Percentiles rank a stretch among this genome's conserved stretches.
phyloP scores from a whole-genome alignment of 495 filamentous ascomycete genomes.

The Hypoxylon trugodes region DNA sequence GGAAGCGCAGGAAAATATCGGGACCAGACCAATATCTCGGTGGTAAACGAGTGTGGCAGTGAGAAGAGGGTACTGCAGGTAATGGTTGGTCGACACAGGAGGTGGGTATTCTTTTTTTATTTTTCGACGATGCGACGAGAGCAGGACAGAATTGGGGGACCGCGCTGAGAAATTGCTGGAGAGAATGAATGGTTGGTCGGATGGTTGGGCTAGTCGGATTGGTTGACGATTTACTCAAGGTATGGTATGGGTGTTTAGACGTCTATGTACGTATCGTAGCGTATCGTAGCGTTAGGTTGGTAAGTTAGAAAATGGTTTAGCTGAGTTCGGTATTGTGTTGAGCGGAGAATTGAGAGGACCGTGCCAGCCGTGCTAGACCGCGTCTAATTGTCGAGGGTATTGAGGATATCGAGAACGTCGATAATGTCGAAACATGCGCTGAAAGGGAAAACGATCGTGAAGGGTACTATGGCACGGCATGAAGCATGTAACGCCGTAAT shows the following conservation, averaged over 20 bases:
- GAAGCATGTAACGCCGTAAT: slow-evolving; percentile 39
- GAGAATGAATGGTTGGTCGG: neutral
- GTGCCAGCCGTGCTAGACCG: slow-evolving; percentile 7
- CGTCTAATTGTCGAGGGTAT: slow-evolving; percentile 29
- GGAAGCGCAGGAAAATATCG: slow-evolving; percentile 26
- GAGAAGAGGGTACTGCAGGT: slow-evolving; percentile 20
- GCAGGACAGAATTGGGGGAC: slow-evolving; percentile 28
- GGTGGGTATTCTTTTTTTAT: slow-evolving; percentile 35
- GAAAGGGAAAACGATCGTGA: slow-evolving; percentile 31
- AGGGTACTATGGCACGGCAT: slow-evolving; percentile 37
- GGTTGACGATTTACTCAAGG: slow-evolving; percentile 18
- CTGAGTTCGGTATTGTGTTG: no score
- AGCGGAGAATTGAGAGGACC: no score
- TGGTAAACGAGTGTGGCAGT: slow-evolving; percentile 39
- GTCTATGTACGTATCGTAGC: neutral
- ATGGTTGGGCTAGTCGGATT: slow-evolving; percentile 16
- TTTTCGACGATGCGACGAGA: slow-evolving; percentile 35
- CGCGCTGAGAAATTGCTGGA: slow-evolving; percentile 8
- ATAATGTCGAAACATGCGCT: slow-evolving; percentile 30
- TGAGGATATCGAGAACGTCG: slow-evolving; percentile 24
- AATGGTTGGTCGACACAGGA: slow-evolving; percentile 21
- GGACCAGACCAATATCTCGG: slow-evolving; percentile 22
- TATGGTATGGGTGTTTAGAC: slow-evolving; percentile 2
- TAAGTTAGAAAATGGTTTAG: no score
- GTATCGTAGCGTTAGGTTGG: no score